These are phyloP conservation scores for Neurospora crassa DNA, from an alignment of 2,329 filamentous ascomycete species.

Conservation along the genomic window DNA sequence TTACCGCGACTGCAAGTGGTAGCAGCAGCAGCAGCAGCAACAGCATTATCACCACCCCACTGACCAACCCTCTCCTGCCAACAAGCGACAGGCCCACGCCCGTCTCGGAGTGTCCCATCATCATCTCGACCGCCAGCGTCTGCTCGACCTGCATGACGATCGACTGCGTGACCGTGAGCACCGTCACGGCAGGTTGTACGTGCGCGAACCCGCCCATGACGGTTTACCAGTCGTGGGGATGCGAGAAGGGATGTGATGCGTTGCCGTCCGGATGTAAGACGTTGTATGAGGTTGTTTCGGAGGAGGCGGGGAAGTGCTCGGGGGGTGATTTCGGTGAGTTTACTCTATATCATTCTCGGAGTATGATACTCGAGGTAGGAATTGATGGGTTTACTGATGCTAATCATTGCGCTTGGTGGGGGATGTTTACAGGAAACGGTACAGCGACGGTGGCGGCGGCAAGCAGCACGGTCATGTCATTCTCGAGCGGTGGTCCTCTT, in stretches of 20 bases:
- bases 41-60: not conserved
- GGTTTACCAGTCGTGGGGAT: conserved; percentile 10
- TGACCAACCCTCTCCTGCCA: not conserved
- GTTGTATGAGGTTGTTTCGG: conserved; percentile 9
- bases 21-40: not conserved
- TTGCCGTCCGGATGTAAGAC: conserved; percentile 13
- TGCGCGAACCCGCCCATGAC: conserved; percentile 11
- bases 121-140: conserved; percentile 13
- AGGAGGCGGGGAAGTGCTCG: not conserved
- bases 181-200: conserved; percentile 14
- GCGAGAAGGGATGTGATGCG: conserved; percentile 11
- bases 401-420: not conserved
- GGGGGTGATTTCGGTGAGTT: not conserved
- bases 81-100: not conserved
- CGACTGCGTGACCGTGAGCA: conserved; percentile 11
- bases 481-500: not conserved
- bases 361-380: not conserved
- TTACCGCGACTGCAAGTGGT: not conserved
- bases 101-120: conserved; percentile 15
- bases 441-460: not conserved
- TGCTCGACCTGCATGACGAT: conserved; percentile 16
- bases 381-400: not conserved
- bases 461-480: not conserved
- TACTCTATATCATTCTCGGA: not conserved
- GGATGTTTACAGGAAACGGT: not conserved